These are phyloP conservation scores for Candida glucosophila DNA, from an alignment of 1,139 yeast genomes.

Conservation along the genomic window DNA sequence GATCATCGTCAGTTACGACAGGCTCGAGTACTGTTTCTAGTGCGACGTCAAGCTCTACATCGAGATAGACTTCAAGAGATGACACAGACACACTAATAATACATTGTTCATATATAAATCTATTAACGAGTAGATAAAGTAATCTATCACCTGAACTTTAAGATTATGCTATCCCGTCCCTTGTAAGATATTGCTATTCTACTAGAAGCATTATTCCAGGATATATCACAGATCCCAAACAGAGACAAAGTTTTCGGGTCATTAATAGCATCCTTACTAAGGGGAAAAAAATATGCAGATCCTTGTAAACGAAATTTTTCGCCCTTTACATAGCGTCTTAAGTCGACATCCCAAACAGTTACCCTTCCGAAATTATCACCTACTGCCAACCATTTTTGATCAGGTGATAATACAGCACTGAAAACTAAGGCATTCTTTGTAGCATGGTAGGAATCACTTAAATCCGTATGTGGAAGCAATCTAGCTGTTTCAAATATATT, in stretches of 20 bases:
- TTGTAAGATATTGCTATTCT: constrained; percentile 32
- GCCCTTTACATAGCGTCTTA: constrained; percentile 13
- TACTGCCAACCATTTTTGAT: constrained; percentile 41
- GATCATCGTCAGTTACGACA: constrained; percentile 12
- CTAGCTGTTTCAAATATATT: constrained; percentile 8
- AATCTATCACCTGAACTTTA: neutral
- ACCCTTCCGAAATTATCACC: constrained; percentile 59
- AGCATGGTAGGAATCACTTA: no score
- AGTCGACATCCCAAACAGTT: constrained; percentile 41
- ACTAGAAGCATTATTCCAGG: constrained; percentile 32
- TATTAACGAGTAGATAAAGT: neutral
- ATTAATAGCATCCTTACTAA: no score
- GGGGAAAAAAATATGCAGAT: constrained; percentile 14
- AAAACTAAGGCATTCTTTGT: no score
- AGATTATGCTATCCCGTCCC: constrained; percentile 29
- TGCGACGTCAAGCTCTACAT: constrained; percentile 6
- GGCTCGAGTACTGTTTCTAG: constrained; percentile 11
- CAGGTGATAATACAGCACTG: constrained; percentile 43
- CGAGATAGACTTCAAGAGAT: neutral
- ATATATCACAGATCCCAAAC: constrained; percentile 33
- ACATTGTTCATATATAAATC: constrained; percentile 2
- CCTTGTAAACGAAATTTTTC: no score
- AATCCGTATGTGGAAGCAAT: no score
- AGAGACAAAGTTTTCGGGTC: no score
- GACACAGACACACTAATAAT: constrained; percentile 2